Conservation (phyloP, 371 early-diverging fungal species). For the Mucor plumbeus region DNA sequence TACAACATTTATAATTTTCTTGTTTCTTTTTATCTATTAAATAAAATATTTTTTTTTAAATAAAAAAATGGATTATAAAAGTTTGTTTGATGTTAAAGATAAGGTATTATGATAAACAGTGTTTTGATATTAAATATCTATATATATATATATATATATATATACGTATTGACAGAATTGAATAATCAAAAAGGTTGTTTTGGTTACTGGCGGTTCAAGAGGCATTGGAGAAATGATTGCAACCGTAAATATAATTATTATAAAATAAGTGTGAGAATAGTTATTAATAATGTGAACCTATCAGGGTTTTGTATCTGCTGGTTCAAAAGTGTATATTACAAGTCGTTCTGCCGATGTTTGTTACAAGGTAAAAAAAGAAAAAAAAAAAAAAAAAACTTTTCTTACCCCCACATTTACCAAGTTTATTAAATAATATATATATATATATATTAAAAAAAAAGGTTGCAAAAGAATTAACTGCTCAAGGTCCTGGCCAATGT, state of each 20-base stretch:
- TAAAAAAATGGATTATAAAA: conserved; percentile 43
- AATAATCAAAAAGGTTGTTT: conserved; percentile 62
- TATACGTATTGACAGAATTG: not conserved
- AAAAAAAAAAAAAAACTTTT: no score
- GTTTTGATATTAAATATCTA: no score
- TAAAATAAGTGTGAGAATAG: not conserved
- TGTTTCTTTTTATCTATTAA: not conserved
- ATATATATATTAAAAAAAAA: no score
- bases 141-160: no score
- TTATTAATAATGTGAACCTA: not conserved
- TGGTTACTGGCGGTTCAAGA: conserved; percentile 86
- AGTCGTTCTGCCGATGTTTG: conserved; percentile 69
- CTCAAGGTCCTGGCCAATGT: conserved; percentile 72
- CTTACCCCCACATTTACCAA: not conserved
- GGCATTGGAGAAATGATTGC: conserved; percentile 72
- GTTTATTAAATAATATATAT: not conserved
- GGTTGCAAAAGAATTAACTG: conserved; percentile 59
- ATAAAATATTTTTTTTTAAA: not conserved
- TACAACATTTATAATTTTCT: not conserved
- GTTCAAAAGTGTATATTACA: conserved; percentile 79
- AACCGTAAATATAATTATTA: conserved; percentile 24
- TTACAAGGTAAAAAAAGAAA: conserved; percentile 50
- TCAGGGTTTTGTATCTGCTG: conserved; percentile 74
- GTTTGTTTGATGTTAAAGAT: conserved; percentile 74
- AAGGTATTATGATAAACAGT: conserved; percentile 29